Base-by-base conservation (phyloP, 1,284 basidiomycete species). In the Tilletia walkeri region DNA sequence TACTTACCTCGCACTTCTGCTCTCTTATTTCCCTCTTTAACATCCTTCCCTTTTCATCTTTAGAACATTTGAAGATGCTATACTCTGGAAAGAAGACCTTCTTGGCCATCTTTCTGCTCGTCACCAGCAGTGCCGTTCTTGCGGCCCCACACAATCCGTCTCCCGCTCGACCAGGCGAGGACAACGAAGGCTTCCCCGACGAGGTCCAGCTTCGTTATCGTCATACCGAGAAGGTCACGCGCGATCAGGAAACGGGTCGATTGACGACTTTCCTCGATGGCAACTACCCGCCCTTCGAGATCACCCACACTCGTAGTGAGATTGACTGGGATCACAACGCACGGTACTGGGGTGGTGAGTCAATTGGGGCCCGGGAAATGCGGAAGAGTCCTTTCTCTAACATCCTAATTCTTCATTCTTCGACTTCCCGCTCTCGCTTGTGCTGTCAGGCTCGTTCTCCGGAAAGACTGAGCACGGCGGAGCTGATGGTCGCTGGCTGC, bases 231-330 rank as follows among this genome's bases (percentile, higher is more conserved):
- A 63, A 63, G 10, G 36, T 63, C 59, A 39, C 30, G 36, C 34
- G 16, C 36, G 36, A 63, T 14, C 7, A 63, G 36, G 12, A 39
- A 14, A 10, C 7, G 6, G 59, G 59, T 34, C 30, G 36, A 38
- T 18, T 63, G 34, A 39, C 36, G 14, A 63, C 34, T 38, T 38
- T 38, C 34, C 18, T 63, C 36, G 34, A 63, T 16, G 59, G 59
- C 34, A 41, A 63, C 59, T 63, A 38, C 59, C 59, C 59, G 9
- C 59, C 59, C 6, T 63, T 63, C 36, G 59, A 63, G 34, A 63
- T 63, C 36, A 63, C 39, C 34, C 34, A 63, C 59, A 38, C 59
- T 16, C 34, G 38, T 18, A 39, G 36, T 34, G 59, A 63, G 34
- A 34, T 63, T n/a, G 59, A 63, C 38, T 63, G 59, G 59, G 38